These are phyloP conservation scores for Suillus cothurnatus DNA, from an alignment of 768 basidiomycete species.

Conservation along the genomic window DNA sequence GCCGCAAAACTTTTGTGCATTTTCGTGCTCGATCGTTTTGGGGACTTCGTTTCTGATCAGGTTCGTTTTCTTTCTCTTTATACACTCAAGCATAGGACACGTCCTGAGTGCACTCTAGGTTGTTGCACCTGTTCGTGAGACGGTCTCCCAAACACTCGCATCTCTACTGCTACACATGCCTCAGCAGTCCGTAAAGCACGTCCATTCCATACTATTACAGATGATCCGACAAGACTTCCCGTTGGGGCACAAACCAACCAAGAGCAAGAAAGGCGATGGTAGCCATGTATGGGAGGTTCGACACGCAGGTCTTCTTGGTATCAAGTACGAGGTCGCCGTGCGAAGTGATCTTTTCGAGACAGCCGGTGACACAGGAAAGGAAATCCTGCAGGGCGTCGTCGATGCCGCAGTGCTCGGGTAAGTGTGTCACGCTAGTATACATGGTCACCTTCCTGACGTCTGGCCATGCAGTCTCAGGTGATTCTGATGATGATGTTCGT, in stretches of 20 bases:
- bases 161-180: constrained; percentile 90
- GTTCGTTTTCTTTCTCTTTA: constrained; percentile 28
- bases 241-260: constrained; percentile 38
- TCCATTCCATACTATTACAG: constrained; percentile 81
- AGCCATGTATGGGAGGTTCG: constrained; percentile 93
- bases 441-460: constrained; percentile 12
- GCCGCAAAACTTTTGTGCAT: constrained; percentile 86
- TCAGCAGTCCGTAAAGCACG: constrained; percentile 70
- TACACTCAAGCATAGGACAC: not conserved
- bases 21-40: constrained; percentile 95
- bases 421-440: constrained; percentile 25
- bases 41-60: constrained; percentile 96
- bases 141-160: constrained; percentile 91
- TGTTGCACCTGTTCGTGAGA: constrained; percentile 95
- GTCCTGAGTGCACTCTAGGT: constrained; percentile 46
- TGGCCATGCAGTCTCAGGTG: constrained; percentile 67
- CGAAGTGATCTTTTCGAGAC: constrained; percentile 74
- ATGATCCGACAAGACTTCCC: constrained; percentile 93
- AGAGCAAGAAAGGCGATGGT: constrained; percentile 38
- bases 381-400: constrained; percentile 79
- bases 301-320: constrained; percentile 95
- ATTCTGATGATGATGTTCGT: constrained; percentile 94
- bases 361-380: constrained; percentile 44
- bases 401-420: constrained; percentile 92
- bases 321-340: constrained; percentile 98